phyloP scores from a whole-genome alignment of 2,329 filamentous ascomycete species.

The Rasamsonia emersonii region DNA sequence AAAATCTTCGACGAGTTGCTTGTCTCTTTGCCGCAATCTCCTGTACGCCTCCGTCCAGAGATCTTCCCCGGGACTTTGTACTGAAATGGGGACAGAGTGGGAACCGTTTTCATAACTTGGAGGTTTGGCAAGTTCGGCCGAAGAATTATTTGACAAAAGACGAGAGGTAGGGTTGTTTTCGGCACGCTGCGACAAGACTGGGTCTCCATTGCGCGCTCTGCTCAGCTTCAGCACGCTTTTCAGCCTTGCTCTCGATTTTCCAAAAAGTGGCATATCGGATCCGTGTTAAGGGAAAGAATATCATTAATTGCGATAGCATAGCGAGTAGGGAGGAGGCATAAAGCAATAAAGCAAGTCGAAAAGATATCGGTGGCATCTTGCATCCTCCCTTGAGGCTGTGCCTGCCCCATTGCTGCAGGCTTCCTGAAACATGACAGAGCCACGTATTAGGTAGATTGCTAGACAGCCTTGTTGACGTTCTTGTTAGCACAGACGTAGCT shows the following conservation, averaged over 20 bases:
- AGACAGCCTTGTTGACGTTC: too few relatives aligned
- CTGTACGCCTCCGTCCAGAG: constrained; percentile 1
- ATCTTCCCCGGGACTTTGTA: not conserved
- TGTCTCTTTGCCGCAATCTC: not conserved
- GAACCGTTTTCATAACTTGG: not conserved
- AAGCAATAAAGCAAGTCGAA: too few relatives aligned
- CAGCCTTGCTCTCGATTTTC: not conserved
- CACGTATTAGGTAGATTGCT: too few relatives aligned
- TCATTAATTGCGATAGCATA: too few relatives aligned
- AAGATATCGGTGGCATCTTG: too few relatives aligned
- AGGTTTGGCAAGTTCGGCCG: not conserved
- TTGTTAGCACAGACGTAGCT: too few relatives aligned
- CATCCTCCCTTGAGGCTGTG: too few relatives aligned
- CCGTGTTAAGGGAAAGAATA: not conserved
- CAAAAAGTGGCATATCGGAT: constrained; percentile 1
- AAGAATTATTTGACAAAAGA: not conserved
- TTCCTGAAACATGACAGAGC: too few relatives aligned
- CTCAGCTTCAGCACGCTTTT: not conserved
- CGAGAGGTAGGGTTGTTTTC: not conserved
- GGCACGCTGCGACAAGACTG: not conserved
- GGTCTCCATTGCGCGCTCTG: not conserved
- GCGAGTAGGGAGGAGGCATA: too few relatives aligned
- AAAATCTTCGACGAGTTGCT: not conserved
- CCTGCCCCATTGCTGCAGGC: too few relatives aligned
- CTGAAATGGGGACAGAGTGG: not conserved